Conservation (phyloP, 352 stramenopile species). For the Phytophthora pisi region DNA sequence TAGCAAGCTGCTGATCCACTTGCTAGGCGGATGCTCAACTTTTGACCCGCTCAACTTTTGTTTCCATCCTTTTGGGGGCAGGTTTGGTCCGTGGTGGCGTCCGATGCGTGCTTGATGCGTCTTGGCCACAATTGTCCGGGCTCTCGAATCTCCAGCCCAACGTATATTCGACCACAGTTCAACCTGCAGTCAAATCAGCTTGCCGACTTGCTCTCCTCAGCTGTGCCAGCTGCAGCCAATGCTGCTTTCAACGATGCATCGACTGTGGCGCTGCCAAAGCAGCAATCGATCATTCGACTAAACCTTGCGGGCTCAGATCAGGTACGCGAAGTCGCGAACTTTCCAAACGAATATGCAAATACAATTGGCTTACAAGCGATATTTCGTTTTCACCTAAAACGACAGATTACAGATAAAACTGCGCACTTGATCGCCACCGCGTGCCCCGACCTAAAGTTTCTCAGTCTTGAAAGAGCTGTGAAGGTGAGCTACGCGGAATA, state of each 20-base stretch:
- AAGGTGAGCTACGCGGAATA: constrained; percentile 35
- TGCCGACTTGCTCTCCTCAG: constrained; percentile 36
- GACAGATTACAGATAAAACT: constrained; percentile 55
- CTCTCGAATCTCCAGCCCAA: constrained; percentile 9
- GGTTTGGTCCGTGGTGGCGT: constrained; percentile 71
- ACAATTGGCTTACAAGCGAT: not conserved
- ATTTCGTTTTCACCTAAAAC: not conserved
- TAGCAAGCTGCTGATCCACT: not conserved
- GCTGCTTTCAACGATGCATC: constrained; percentile 1
- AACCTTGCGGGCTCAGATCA: constrained; percentile 71
- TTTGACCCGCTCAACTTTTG: no score
- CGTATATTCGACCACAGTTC: not conserved
- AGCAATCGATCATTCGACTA: constrained; percentile 32
- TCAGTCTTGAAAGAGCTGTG: constrained; percentile 49
- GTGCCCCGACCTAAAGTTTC: constrained; percentile 45
- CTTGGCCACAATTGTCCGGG: constrained; percentile 24
- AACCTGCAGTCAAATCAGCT: constrained; percentile 48
- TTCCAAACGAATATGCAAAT: not conserved
- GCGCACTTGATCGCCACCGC: constrained; percentile 36
- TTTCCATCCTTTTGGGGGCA: constrained; percentile 16
- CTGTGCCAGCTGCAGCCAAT: constrained; percentile 11
- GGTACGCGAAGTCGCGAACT: constrained; percentile 15
- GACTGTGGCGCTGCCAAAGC: constrained; percentile 3
- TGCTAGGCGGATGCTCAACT: not conserved
- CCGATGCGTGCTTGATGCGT: constrained; percentile 59